Evolutionary conservation across 2,329 filamentous ascomycete species (phyloP).

Genomic region (Arthrobotrys megalospora): DNA sequence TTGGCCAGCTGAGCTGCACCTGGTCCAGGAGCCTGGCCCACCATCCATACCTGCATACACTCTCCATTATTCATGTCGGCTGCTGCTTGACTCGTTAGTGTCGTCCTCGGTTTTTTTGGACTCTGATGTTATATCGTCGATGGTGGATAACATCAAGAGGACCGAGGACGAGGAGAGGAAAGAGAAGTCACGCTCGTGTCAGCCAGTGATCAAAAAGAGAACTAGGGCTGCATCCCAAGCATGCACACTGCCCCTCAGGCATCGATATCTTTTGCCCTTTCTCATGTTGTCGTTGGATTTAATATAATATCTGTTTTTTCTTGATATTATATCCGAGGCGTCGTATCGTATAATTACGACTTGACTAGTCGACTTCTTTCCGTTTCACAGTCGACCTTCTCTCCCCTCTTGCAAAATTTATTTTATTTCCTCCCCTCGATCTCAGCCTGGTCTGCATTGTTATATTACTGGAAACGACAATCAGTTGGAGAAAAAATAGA

Average conservation of each 20-base stretch:
- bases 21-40: constrained; percentile 44
- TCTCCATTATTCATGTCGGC: constrained; percentile 19
- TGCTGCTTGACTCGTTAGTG: constrained; percentile 47
- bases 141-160: constrained; percentile 28
- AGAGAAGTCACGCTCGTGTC: constrained; percentile 44
- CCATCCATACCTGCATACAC: constrained; percentile 44
- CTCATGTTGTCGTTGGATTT: neutral
- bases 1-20: constrained; percentile 58
- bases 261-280: constrained; percentile 11
- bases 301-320: constrained; percentile 1
- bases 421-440: constrained; percentile 22
- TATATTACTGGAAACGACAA: constrained; percentile 34
- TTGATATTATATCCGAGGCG: constrained; percentile 25
- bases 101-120: constrained; percentile 18
- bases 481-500: constrained; percentile 30
- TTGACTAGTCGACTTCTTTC: constrained; percentile 2
- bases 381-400: constrained; percentile 2
- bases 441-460: constrained; percentile 13
- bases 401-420: neutral
- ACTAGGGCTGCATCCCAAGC: constrained; percentile 24
- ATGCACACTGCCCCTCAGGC: constrained; percentile 33
- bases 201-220: constrained; percentile 46
- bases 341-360: constrained; percentile 21
- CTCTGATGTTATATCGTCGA: constrained; percentile 22
- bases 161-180: neutral